A percentile compares a stretch with the other conserved stretches of the same genome.
Conservation (phyloP, 352 stramenopile genomes). For the Pythium chondricola region DNA sequence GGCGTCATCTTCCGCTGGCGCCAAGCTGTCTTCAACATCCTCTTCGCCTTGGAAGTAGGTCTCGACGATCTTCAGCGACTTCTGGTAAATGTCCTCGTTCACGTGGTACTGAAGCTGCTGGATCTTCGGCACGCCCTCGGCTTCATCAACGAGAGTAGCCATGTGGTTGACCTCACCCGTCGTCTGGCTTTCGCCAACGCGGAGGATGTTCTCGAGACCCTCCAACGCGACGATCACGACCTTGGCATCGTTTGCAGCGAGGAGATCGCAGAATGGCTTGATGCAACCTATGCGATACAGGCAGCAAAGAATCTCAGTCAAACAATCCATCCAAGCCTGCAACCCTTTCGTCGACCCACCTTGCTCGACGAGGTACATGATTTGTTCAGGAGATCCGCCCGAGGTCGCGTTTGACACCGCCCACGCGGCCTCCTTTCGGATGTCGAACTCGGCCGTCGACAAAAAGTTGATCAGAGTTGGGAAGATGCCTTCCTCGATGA, state of each 20-base stretch:
- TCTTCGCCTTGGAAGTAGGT: slow-evolving; percentile 98
- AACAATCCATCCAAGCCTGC: not conserved
- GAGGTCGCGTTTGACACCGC: slow-evolving; percentile 98
- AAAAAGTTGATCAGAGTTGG: slow-evolving; percentile 95
- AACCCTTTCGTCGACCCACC: slow-evolving; percentile 57
- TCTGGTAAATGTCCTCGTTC: slow-evolving; percentile 93
- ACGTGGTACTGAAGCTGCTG: slow-evolving; percentile 97
- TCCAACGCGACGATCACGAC: slow-evolving; percentile 98
- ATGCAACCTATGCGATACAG: slow-evolving; percentile 84
- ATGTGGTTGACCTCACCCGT: slow-evolving; percentile 90
- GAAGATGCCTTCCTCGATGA: slow-evolving; percentile 97
- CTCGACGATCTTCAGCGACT: slow-evolving; percentile 97
- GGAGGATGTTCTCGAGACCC: slow-evolving; percentile 99
- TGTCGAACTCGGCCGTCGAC: slow-evolving; percentile 97
- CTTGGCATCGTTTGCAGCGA: slow-evolving; percentile 96
- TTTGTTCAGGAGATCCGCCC: slow-evolving; percentile 91
- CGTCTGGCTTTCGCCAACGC: slow-evolving; percentile 76
- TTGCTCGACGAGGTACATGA: slow-evolving; percentile 95
- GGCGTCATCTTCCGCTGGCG: slow-evolving; percentile 57
- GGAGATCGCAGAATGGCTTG: slow-evolving; percentile 94
- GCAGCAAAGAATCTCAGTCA: not conserved
- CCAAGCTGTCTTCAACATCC: slow-evolving; percentile 90
- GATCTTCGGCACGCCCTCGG: slow-evolving; percentile 96
- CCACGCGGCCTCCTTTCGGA: slow-evolving; percentile 98
- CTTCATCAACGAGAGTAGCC: slow-evolving; percentile 94